These are phyloP conservation scores for Podospora comata DNA, from an alignment of 495 filamentous ascomycete genomes.

Conservation along the genomic window DNA sequence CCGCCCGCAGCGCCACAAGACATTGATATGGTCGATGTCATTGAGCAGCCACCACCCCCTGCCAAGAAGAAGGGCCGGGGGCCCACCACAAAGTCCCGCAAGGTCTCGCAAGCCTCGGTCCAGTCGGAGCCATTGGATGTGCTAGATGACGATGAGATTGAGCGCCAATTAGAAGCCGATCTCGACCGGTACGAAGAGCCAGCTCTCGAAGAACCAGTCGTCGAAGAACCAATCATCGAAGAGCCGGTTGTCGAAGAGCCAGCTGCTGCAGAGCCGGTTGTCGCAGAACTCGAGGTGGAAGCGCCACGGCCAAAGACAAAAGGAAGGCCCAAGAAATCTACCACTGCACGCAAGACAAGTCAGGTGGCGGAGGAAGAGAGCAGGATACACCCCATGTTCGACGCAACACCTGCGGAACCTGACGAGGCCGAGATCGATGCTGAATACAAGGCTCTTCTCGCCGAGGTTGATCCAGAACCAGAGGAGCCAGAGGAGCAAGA, in stretches of 20 bases:
- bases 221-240: conserved; percentile 35
- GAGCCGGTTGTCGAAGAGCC: conserved; percentile 35
- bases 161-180: conserved; percentile 65
- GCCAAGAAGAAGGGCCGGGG: conserved; percentile 35
- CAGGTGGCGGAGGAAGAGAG: conserved; percentile 33
- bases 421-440: conserved; percentile 48
- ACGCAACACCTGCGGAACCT: conserved; percentile 37
- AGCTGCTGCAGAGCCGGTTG: conserved; percentile 39
- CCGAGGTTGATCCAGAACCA: conserved; percentile 40
- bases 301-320: conserved; percentile 33
- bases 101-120: conserved; percentile 52
- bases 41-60: conserved; percentile 27
- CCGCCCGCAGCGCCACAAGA: conserved; percentile 30
- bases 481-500: conserved; percentile 23
- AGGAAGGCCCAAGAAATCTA: conserved; percentile 34
- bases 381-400: conserved; percentile 44
- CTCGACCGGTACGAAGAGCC: conserved; percentile 58
- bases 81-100: conserved; percentile 47
- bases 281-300: conserved; percentile 37
- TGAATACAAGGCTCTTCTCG: conserved; percentile 44
- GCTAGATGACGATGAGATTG: conserved; percentile 63
- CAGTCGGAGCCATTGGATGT: conserved; percentile 36
- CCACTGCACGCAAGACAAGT: conserved; percentile 36
- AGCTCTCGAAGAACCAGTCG: conserved; percentile 43
- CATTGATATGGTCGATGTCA: conserved; percentile 35